phyloP scores from a whole-genome alignment of 1,284 basidiomycete genomes.

The Fomitiporia mediterranea region DNA sequence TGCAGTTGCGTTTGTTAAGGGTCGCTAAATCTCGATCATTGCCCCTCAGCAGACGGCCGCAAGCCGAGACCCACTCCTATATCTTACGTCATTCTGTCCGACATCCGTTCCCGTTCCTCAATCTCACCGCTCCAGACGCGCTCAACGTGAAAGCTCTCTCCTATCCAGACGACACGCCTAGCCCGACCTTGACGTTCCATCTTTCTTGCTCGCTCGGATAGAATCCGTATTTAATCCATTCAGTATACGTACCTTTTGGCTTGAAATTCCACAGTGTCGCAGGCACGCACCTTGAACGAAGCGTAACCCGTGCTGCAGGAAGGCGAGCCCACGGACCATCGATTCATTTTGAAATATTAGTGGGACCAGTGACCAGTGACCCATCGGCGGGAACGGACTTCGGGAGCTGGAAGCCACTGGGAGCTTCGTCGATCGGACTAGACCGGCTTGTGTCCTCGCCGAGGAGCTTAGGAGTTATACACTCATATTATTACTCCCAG shows the following conservation, averaged over 20 bases:
- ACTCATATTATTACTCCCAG: background rate
- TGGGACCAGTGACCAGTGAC: background rate
- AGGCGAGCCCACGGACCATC: background rate
- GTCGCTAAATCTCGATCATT: background rate
- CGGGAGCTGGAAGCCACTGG: background rate
- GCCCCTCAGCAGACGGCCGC: background rate
- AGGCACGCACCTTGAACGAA: background rate
- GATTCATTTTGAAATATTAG: background rate
- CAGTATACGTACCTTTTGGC: too few relatives aligned
- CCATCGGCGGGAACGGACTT: background rate
- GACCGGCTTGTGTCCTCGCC: background rate
- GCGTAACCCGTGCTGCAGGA: background rate
- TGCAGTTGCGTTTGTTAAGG: background rate
- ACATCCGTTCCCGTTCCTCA: background rate
- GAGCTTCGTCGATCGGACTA: conserved; percentile 3
- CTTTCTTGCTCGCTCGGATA: background rate
- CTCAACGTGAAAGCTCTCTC: background rate
- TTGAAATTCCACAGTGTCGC: background rate
- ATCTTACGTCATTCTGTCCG: background rate
- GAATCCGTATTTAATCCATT: background rate
- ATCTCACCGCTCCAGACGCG: background rate
- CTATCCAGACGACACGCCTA: background rate
- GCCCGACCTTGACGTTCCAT: background rate
- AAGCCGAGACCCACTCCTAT: background rate
- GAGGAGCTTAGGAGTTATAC: background rate